A percentile compares a stretch with the other conserved stretches of the same genome.
These are phyloP conservation scores for Podaxis sp. DNA, from an alignment of 768 basidiomycete genomes.

Conservation along the genomic window DNA sequence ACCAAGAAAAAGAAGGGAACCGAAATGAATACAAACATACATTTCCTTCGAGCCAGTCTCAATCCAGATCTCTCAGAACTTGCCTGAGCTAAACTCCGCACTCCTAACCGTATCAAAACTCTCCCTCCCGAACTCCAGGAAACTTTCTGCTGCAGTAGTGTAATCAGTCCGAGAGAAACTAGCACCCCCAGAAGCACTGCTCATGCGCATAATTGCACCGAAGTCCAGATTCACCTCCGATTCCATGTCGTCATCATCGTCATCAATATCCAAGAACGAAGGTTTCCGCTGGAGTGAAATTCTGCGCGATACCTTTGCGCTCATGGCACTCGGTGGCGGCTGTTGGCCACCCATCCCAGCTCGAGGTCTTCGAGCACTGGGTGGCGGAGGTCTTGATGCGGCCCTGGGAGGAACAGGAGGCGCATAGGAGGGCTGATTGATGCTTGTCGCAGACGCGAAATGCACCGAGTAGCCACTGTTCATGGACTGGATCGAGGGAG, in stretches of 20 bases:
- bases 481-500: conserved; percentile 6
- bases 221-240: conserved; percentile 22
- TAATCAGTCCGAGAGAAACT: conserved; percentile 2
- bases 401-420: conserved; percentile 8
- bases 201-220: conserved; percentile 14
- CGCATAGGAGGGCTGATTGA: conserved; percentile 32
- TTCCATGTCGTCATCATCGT: conserved; percentile 39
- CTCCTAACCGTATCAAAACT: conserved; percentile 50
- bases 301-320: conserved; percentile 43
- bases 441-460: neutral
- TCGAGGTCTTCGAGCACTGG: conserved; percentile 10
- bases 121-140: conserved; percentile 51
- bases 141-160: conserved; percentile 33
- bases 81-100: conserved; percentile 6
- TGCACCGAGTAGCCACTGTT: neutral
- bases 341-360: conserved; percentile 24
- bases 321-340: conserved; percentile 34
- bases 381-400: conserved; percentile 5
- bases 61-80: neutral
- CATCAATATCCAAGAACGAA: conserved; percentile 72
- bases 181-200: conserved; percentile 14
- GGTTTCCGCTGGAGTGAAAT: conserved; percentile 61
- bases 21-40: conserved; percentile 11
- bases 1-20: neutral
- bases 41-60: neutral